Evolutionary conservation across 2,329 filamentous ascomycete genomes (phyloP), one percentile per base, ranked within the genome.

Genomic region (Tolypocladium endophyticum): DNA sequence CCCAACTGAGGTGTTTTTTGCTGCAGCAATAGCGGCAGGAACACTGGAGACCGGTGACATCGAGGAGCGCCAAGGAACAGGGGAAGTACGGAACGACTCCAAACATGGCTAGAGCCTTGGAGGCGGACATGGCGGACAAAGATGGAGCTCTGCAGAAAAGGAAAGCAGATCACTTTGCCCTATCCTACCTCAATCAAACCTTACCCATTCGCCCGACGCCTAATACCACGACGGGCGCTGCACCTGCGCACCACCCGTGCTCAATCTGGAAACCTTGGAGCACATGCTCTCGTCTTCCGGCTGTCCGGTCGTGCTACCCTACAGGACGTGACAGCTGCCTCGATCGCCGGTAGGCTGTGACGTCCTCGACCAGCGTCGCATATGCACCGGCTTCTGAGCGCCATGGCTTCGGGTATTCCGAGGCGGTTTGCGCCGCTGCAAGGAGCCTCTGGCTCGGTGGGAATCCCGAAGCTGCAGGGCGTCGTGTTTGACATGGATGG

Each of bases 401-500:
- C 69, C 55, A 82, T 82, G 80, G 65, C 74, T 58, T 68, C 74
- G 30, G 63, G 66, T 57, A 61, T 67, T 56, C 72, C 73, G 33
- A 76, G 76, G 64, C 77, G 77, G 38, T 88, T 88, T 66, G 81
- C 83, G 52, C 84, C 85, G 14, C 70, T 88, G 56, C 77, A 74
- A 60, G 68, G 72, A 25, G 73, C 71, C 8, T 65, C 67, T 12
- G 30, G 12, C n/a, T 35, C 23, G 16, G 30, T 50, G 58, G 62
- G 56, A 11, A 69, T 73, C 28, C 81, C 81, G 2, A 76, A 70
- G 60, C 72, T 88, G 35, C 78, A 78, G 61, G 86, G 86, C 4
- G 75, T 88, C 1, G 80, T 97, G 18, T 97, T 97, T 74, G 93
- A 99, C 75, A 90, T 99, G 63, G 93, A 99, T 73, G 93, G 93